Conservation (phyloP, 148 eudicot genomes). For the Polygonum aviculare region DNA sequence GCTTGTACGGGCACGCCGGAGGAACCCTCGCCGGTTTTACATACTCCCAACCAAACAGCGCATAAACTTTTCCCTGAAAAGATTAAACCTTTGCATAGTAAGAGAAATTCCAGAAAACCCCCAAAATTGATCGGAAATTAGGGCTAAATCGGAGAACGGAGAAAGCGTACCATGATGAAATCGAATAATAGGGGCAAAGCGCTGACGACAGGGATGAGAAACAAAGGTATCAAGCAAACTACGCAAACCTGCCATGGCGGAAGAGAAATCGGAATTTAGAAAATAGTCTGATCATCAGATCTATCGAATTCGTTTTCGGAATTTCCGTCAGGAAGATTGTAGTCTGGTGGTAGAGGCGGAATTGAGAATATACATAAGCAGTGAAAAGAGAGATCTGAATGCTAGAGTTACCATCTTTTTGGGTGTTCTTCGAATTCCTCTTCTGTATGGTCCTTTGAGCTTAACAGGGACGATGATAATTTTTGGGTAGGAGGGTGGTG, state of each 20-base stretch:
- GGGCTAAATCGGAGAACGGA: neutral
- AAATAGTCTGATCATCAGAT: neutral
- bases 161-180: conserved; percentile 36
- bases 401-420: neutral
- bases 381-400: neutral
- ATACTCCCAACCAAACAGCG: conserved; percentile 72
- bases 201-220: conserved; percentile 59
- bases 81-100: neutral
- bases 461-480: too few relatives aligned
- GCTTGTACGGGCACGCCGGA: conserved; percentile 73
- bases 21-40: conserved; percentile 67
- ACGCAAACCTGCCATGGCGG: conserved; percentile 34
- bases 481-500: too few relatives aligned
- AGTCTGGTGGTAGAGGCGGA: neutral
- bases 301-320: neutral
- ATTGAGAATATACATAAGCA: neutral
- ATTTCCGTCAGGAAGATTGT: neutral
- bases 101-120: neutral
- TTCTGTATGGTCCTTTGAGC: neutral
- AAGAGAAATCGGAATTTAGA: neutral
- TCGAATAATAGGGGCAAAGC: conserved; percentile 46
- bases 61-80: conserved; percentile 51
- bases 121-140: neutral
- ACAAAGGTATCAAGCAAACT: conserved; percentile 56
- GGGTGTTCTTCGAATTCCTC: neutral